These are phyloP conservation scores for Boletus rubroflammeus DNA, from an alignment of 768 basidiomycete genomes.

Conservation along the genomic window DNA sequence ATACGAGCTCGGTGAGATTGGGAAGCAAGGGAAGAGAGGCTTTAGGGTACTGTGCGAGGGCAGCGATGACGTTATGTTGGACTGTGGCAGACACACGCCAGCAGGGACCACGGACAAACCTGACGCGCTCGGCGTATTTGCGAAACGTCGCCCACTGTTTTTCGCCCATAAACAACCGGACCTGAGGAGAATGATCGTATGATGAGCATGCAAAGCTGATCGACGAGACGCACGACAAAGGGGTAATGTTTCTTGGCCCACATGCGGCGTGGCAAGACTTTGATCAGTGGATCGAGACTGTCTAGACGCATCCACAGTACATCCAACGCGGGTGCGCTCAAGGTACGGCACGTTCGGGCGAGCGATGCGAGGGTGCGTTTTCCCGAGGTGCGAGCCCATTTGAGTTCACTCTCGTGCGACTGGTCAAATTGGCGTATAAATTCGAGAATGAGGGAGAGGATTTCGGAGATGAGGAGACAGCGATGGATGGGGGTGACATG, in stretches of 20 bases:
- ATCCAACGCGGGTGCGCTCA: slow-evolving; percentile 25
- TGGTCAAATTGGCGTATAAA: slow-evolving; percentile 22
- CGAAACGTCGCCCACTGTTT: slow-evolving; percentile 26
- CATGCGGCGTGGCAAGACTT: slow-evolving; percentile 23
- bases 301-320: slow-evolving; percentile 28
- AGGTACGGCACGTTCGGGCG: slow-evolving; percentile 24
- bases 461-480: slow-evolving; percentile 20
- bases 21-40: slow-evolving; percentile 23
- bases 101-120: slow-evolving; percentile 22
- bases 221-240: slow-evolving; percentile 15
- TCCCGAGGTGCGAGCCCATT: slow-evolving; percentile 11
- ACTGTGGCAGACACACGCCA: slow-evolving; percentile 14
- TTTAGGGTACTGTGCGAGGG: slow-evolving; percentile 12
- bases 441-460: slow-evolving; percentile 21
- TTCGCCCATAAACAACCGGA: slow-evolving; percentile 25
- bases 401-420: slow-evolving; percentile 13
- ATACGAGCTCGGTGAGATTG: slow-evolving; percentile 22
- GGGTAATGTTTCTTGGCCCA: slow-evolving; percentile 23
- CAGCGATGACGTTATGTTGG: slow-evolving; percentile 16
- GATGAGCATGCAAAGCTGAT: background rate
- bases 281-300: slow-evolving; percentile 27
- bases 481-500: slow-evolving; percentile 15
- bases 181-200: slow-evolving; percentile 1
- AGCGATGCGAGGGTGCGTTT: slow-evolving; percentile 26
- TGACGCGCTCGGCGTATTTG: slow-evolving; percentile 25